Base-by-base conservation (phyloP, 306 rosid genomes). In the Crotalaria pallida region DNA sequence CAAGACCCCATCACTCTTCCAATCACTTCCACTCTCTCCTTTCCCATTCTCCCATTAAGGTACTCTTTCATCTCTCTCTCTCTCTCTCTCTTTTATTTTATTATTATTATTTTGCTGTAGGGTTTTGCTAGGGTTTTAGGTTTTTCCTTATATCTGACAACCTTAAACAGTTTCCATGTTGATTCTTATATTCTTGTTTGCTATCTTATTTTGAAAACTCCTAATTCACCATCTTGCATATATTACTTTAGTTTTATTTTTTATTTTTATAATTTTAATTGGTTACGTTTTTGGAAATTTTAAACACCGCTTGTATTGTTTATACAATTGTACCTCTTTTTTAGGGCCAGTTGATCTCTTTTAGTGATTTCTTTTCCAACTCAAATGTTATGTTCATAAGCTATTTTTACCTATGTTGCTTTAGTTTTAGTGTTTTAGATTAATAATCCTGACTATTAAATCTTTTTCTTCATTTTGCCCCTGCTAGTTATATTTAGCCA, bases 81-180 rank as follows among this genome's bases (percentile, higher is more conserved):
- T 4, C n/a, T 6, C 7, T 12, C 0, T 5, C 11, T 3, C 7
- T 12, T 1, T 5, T 0, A 2, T 15, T 7, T 60, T 68, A 57
- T 33, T 47, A 3, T 7, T 3, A 0, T 13, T 79, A 63, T 56
- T 34, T 26, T 15, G 15, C 6, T n/a, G 36, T 17, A 55, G 89
- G 92, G 83, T 86, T 84, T 84, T 75, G 70, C 62, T 80, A 84
- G 90, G 96, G 88, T 84, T 87, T 86, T 75, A 70, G 82, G 76
- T 10, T 0, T 43, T 59, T 18, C 12, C 38, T 69, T 22, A 59
- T 47, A 23, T 44, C 43, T 2, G 3, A 10, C 16, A 24, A 6
- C 57, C 12, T 11, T 1, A 15, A 3, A n/a, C 16, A 1, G 6
- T 82, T 34, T 43, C 15, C 7, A 26, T 6, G 40, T 21, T 0